Evolutionary conservation across 805 yeast species (phyloP).

Genomic region (Kuraishia molischiana): DNA sequence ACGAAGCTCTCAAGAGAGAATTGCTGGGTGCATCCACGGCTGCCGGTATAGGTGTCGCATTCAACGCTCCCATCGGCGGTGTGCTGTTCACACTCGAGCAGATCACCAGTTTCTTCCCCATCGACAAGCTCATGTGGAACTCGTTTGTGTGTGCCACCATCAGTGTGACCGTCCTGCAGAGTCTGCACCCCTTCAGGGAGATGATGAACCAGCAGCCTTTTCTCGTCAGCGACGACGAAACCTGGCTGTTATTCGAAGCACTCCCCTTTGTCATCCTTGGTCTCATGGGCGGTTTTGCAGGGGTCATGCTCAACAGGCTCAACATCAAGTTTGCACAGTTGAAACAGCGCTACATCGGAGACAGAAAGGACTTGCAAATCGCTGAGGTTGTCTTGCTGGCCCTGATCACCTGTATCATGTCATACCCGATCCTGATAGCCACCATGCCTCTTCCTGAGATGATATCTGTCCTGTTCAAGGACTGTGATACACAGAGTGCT

Average conservation of each 20-base stretch:
- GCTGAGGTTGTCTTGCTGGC: constrained; percentile 42
- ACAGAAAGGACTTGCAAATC: constrained; percentile 19
- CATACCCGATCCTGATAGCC: constrained; percentile 46
- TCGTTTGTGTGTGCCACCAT: constrained; percentile 73
- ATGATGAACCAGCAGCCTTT: constrained; percentile 32
- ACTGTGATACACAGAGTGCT: constrained; percentile 31
- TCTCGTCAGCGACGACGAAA: constrained; percentile 57
- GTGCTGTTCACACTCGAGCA: constrained; percentile 71
- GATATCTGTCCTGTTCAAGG: constrained; percentile 57
- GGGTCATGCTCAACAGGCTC: constrained; percentile 39
- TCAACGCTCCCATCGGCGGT: constrained; percentile 84
- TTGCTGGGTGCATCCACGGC: constrained; percentile 68
- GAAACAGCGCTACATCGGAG: constrained; percentile 16
- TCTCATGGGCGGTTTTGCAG: constrained; percentile 57
- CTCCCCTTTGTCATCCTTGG: constrained; percentile 70
- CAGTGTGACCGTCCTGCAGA: constrained; percentile 51
- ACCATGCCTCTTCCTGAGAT: constrained; percentile 45
- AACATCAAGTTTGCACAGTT: constrained; percentile 33
- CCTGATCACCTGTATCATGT: constrained; percentile 39
- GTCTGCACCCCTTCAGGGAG: constrained; percentile 38
- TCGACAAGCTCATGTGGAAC: constrained; percentile 69
- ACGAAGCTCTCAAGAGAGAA: constrained; percentile 59
- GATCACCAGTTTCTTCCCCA: constrained; percentile 51
- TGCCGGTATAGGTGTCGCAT: constrained; percentile 78
- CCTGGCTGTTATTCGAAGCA: constrained; percentile 65